Conservation (phyloP, 495 filamentous ascomycete genomes). For the Daldinia childiae region DNA sequence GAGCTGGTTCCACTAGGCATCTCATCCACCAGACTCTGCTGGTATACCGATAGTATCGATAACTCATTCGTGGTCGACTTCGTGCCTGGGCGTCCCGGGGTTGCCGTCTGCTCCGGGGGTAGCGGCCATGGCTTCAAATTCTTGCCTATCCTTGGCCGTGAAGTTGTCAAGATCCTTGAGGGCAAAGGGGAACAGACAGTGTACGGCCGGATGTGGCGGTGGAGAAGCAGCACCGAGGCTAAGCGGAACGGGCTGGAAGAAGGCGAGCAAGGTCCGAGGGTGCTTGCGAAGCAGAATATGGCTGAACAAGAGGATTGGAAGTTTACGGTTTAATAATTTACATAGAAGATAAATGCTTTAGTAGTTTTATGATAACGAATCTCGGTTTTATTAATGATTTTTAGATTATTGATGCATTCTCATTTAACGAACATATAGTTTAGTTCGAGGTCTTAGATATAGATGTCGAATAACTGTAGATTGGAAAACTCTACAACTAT, state of each 20-base stretch:
- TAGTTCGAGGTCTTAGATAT: no score
- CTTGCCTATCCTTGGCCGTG: slow-evolving; percentile 77
- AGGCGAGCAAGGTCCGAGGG: slow-evolving; percentile 45
- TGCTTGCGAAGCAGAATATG: slow-evolving; percentile 45
- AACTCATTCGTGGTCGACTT: slow-evolving; percentile 75
- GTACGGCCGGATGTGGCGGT: slow-evolving; percentile 48
- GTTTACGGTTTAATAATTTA: slow-evolving; percentile 19
- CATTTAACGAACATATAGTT: no score
- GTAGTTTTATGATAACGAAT: no score
- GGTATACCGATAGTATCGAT: slow-evolving; percentile 72
- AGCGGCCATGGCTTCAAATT: slow-evolving; percentile 85
- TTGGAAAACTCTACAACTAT: no score
- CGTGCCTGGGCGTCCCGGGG: slow-evolving; percentile 65
- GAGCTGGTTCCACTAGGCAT: slow-evolving; percentile 51
- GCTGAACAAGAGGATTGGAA: slow-evolving; percentile 44
- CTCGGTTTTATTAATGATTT: background rate
- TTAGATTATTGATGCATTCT: no score
- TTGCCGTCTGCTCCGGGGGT: slow-evolving; percentile 79
- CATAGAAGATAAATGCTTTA: background rate
- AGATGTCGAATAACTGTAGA: no score
- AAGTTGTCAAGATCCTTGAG: slow-evolving; percentile 64
- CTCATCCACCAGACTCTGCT: slow-evolving; percentile 71
- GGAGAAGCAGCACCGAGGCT: slow-evolving; percentile 34
- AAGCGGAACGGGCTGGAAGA: slow-evolving; percentile 49
- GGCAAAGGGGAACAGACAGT: slow-evolving; percentile 40